Evolutionary conservation across 192 early-diverging fungal genomes (phyloP).

Genomic region (Backusella luteola): DNA sequence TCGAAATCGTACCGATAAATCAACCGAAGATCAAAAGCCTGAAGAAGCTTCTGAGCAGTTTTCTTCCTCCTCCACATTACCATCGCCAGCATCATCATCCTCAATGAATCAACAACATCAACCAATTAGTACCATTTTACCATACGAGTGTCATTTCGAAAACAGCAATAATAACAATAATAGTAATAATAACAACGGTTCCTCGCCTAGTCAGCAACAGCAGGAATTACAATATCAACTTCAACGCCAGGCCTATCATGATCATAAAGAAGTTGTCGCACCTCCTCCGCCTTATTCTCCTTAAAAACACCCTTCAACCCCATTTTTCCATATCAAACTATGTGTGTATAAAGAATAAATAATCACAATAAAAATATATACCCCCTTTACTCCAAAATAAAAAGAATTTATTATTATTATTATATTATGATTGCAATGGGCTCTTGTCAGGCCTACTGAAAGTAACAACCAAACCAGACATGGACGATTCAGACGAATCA

Average conservation of each 20-base stretch:
- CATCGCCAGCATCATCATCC: neutral
- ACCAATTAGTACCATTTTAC: neutral
- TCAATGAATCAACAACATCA: neutral
- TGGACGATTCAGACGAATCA: neutral
- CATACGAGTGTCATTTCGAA: neutral
- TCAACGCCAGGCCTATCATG: neutral
- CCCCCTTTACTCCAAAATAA: neutral
- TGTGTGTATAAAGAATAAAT: neutral
- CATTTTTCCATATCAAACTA: neutral
- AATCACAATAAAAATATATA: neutral
- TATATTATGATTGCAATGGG: neutral
- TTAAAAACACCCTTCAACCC: neutral
- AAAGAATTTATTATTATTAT: neutral
- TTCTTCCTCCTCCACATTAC: neutral
- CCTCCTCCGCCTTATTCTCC: constrained; percentile 14
- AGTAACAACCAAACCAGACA: constrained; percentile 5
- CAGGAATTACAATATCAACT: constrained; percentile 14
- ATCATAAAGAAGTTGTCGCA: neutral
- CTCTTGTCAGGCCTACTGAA: neutral
- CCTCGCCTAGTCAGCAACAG: constrained; percentile 6
- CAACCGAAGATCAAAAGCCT: neutral
- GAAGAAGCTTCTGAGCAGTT: neutral
- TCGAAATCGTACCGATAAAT: neutral
- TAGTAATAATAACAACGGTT: neutral
- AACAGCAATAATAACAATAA: neutral